Conservation (phyloP, 2,329 filamentous ascomycete species). For the Fusarium torreyae region DNA sequence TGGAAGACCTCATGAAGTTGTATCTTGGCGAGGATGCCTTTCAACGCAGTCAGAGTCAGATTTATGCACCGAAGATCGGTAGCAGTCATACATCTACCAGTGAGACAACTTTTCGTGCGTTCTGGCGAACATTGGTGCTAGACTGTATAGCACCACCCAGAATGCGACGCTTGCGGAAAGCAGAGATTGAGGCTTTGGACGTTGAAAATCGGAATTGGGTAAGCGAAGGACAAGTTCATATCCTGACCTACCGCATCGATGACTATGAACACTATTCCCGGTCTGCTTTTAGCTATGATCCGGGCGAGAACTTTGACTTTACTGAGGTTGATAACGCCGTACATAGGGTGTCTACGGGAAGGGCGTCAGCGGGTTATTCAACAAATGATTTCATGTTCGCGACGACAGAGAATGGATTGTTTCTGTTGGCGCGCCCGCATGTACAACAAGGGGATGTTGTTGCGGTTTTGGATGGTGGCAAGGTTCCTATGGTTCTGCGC, state of each 20-base stretch:
- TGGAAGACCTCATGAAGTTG: not conserved
- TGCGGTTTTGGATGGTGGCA: constrained; percentile 27
- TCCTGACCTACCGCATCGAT: not conserved
- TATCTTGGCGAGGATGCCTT: constrained; percentile 1
- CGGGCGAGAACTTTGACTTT: not conserved
- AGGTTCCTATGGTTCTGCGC: constrained; percentile 24
- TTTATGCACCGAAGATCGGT: not conserved
- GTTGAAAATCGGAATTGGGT: not conserved
- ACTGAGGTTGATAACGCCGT: not conserved
- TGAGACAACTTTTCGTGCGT: constrained; percentile 9
- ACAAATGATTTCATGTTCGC: constrained; percentile 1
- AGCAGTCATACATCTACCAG: not conserved
- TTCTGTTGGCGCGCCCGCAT: constrained; percentile 2
- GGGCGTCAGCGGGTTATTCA: fast-evolving
- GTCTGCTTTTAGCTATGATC: not conserved
- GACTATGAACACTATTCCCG: not conserved
- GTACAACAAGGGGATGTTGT: constrained; percentile 18
- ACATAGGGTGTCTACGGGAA: not conserved
- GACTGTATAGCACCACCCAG: constrained; percentile 17
- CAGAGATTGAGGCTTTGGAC: constrained; percentile 8
- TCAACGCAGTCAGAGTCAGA: fast-evolving
- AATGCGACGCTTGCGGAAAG: constrained; percentile 15
- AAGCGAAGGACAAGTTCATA: not conserved
- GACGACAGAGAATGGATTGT: constrained; percentile 11
- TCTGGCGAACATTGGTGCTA: constrained; percentile 22